phyloP scores from a whole-genome alignment of 2,329 filamentous ascomycete genomes.

The Colletotrichum spinosum region DNA sequence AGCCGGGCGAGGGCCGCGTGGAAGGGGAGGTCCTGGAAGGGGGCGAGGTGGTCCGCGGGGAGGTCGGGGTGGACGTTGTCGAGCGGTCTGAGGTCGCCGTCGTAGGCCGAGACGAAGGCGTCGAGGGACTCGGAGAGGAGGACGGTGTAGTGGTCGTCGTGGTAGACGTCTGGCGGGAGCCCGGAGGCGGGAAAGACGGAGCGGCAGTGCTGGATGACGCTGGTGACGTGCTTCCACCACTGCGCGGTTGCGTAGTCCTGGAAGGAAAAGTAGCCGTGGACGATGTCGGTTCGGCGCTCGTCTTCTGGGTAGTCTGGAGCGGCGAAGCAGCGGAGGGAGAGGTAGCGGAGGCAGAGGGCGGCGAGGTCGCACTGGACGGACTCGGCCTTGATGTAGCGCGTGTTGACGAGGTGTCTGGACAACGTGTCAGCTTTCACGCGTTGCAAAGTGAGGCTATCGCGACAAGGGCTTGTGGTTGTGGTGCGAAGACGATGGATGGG shows the following conservation, averaged over 20 bases:
- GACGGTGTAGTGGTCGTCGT: not conserved
- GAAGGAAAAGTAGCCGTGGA: conserved; percentile 48
- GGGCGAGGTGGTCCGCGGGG: conserved; percentile 22
- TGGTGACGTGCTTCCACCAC: conserved; percentile 49
- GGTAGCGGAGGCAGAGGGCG: conserved; percentile 48
- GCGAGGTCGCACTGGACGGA: conserved; percentile 47
- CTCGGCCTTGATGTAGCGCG: conserved; percentile 40
- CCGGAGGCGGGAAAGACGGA: conserved; percentile 16
- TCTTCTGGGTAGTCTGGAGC: conserved; percentile 29
- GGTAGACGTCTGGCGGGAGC: not conserved
- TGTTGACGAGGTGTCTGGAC: conserved; percentile 42
- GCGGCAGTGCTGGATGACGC: conserved; percentile 36
- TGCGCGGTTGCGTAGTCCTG: conserved; percentile 52
- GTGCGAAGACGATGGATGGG: too few relatives aligned
- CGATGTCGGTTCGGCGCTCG: conserved; percentile 32
- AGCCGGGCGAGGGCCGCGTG: conserved; percentile 35
- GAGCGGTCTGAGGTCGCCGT: conserved; percentile 5
- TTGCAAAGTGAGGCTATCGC: too few relatives aligned
- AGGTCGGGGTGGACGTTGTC: conserved; percentile 2
- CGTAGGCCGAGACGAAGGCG: conserved; percentile 16
- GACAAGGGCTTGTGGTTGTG: not conserved
- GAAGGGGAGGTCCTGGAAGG: conserved; percentile 38
- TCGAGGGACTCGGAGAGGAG: conserved; percentile 24
- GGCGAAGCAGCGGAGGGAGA: conserved; percentile 48
- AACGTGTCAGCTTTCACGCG: not conserved